A percentile compares a stretch with the other conserved stretches of the same genome.
These are phyloP conservation scores for Elongisporangium anandrum DNA, from an alignment of 352 stramenopile species.

Conservation along the genomic window DNA sequence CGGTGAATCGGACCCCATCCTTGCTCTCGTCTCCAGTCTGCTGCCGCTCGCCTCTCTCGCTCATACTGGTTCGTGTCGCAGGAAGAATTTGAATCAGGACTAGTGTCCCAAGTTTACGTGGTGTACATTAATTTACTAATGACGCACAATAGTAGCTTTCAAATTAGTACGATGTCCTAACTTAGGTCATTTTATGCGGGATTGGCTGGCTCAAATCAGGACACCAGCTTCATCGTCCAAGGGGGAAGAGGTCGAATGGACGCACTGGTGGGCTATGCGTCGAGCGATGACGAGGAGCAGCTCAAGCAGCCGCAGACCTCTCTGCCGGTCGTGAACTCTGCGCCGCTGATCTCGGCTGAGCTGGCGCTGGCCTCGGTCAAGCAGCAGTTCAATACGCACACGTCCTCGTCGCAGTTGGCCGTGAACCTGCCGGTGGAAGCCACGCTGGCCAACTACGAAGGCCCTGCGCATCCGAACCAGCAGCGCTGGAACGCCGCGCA, in stretches of 20 bases:
- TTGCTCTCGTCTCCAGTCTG: conserved; percentile 5
- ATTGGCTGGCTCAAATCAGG: background rate
- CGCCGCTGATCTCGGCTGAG: conserved; percentile 29
- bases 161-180: background rate
- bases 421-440: conserved; percentile 67
- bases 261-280: conserved; percentile 38
- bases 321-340: conserved; percentile 52
- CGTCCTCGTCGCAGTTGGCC: conserved; percentile 33
- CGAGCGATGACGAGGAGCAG: conserved; percentile 37
- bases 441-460: conserved; percentile 50
- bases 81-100: too few species aligned
- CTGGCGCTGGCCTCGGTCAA: conserved; percentile 22
- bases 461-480: conserved; percentile 22
- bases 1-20: conserved; percentile 11
- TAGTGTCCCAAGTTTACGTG: background rate
- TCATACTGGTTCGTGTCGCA: too few species aligned
- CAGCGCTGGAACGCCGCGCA: conserved; percentile 17
- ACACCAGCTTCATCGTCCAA: conserved; percentile 1
- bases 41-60: background rate
- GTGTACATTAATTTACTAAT: background rate
- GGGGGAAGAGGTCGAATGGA: conserved; percentile 29
- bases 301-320: conserved; percentile 6
- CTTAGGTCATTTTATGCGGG: background rate
- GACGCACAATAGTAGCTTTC: background rate
- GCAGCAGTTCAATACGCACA: conserved; percentile 32